These are phyloP conservation scores for Carex myosuroides DNA, from an alignment of 176 grass and related monocot species.

Conservation along the genomic window DNA sequence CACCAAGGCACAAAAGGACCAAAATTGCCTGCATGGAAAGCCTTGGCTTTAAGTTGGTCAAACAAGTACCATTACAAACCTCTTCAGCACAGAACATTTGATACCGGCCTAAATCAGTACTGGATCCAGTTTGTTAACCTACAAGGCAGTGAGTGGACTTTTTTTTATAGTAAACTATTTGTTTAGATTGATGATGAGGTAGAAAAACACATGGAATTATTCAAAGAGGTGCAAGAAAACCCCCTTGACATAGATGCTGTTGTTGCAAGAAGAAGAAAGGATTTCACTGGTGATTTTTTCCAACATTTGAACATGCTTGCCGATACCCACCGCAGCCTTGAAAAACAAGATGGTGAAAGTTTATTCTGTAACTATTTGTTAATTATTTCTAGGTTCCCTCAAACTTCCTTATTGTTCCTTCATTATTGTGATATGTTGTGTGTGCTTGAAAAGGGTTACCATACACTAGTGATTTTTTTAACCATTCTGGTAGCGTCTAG, in stretches of 20 bases:
- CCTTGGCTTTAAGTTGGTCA: background rate
- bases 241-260: conserved; percentile 68
- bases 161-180: conserved; percentile 9
- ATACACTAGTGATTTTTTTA: background rate
- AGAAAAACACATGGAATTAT: conserved; percentile 81
- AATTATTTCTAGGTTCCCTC: background rate
- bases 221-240: conserved; percentile 61
- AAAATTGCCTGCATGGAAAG: background rate
- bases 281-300: conserved; percentile 81
- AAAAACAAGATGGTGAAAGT: conserved; percentile 74
- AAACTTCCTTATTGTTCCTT: background rate
- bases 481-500: background rate
- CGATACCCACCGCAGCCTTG: conserved; percentile 51
- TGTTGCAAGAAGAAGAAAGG: conserved; percentile 68
- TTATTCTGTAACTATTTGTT: conserved; percentile 1
- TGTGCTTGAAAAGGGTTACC: background rate
- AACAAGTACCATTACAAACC: background rate
- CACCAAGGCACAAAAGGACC: background rate
- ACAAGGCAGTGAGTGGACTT: background rate
- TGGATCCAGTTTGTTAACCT: background rate
- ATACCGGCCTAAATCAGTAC: background rate
- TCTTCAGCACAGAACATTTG: background rate
- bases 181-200: conserved; percentile 76
- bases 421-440: background rate
- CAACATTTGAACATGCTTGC: conserved; percentile 60